These are phyloP conservation scores for Endocarpon pusillum DNA, from an alignment of 495 filamentous ascomycete species.

Conservation along the genomic window DNA sequence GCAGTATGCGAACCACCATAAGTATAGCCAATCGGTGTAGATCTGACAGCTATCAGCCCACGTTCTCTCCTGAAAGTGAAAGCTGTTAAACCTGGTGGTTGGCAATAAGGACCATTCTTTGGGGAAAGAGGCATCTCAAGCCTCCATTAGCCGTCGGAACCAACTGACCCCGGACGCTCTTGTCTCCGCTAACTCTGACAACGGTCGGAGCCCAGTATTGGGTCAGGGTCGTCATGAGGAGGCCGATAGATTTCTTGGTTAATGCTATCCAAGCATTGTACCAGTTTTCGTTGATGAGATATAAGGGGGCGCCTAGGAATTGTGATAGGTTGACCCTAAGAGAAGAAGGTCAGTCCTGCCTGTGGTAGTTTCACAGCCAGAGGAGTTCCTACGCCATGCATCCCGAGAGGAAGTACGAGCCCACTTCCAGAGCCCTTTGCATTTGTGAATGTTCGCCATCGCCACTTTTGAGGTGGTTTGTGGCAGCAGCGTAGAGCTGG, in stretches of 20 bases:
- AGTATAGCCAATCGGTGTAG: slow-evolving; percentile 78
- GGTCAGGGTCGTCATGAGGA: slow-evolving; percentile 57
- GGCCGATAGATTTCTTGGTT: slow-evolving; percentile 59
- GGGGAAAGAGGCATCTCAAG: slow-evolving; percentile 56
- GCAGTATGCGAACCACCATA: slow-evolving; percentile 78
- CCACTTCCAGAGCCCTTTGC: slow-evolving; percentile 10
- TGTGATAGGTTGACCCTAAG: slow-evolving; percentile 49
- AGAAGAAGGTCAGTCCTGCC: background rate
- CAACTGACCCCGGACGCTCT: slow-evolving; percentile 52
- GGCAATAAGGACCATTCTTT: slow-evolving; percentile 61
- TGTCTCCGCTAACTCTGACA: slow-evolving; percentile 61
- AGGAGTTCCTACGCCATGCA: slow-evolving; percentile 12
- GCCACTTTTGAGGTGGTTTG: too few relatives aligned
- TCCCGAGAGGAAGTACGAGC: slow-evolving; percentile 5
- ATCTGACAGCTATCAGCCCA: slow-evolving; percentile 24
- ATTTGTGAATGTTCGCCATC: slow-evolving; percentile 10
- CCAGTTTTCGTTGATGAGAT: slow-evolving; percentile 46
- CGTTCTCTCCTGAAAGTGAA: too few relatives aligned
- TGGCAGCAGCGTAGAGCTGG: too few relatives aligned
- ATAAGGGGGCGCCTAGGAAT: slow-evolving; percentile 50
- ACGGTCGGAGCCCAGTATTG: slow-evolving; percentile 67
- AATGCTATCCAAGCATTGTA: slow-evolving; percentile 67
- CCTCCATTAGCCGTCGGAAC: slow-evolving; percentile 43
- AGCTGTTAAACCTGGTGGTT: slow-evolving; percentile 74
- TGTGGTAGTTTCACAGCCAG: background rate